A percentile compares a stretch with the other conserved stretches of the same genome.
phyloP scores from a whole-genome alignment of 192 early-diverging fungal species.

The Podila minutissima region DNA sequence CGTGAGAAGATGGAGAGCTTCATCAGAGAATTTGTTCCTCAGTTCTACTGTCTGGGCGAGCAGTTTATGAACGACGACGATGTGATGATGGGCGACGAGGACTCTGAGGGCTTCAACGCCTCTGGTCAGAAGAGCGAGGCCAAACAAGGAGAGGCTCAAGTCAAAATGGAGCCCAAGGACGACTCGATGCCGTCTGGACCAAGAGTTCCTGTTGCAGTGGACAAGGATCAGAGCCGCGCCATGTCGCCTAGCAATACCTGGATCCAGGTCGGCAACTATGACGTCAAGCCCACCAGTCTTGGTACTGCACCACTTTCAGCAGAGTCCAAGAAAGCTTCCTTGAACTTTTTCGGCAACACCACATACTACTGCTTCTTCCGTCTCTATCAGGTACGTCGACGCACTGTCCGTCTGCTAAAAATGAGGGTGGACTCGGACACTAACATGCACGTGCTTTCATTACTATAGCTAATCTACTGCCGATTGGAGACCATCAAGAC shows the following conservation, averaged over 20 bases:
- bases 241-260: conserved; percentile 39
- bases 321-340: conserved; percentile 41
- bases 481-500: conserved; percentile 85
- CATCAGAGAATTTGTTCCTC: conserved; percentile 75
- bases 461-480: conserved; percentile 80
- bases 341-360: conserved; percentile 88
- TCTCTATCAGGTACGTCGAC: conserved; percentile 73
- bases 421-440: no score
- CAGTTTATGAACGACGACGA: conserved; percentile 60
- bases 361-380: conserved; percentile 91
- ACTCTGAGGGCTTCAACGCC: conserved; percentile 34
- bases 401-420: not conserved
- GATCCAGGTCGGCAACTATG: conserved; percentile 51
- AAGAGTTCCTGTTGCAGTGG: conserved; percentile 46
- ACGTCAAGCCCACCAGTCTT: conserved; percentile 51
- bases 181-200: conserved; percentile 33
- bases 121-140: conserved; percentile 24
- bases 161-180: conserved; percentile 40
- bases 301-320: conserved; percentile 35
- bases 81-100: conserved; percentile 59
- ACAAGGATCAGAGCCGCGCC: conserved; percentile 38
- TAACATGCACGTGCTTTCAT: no score
- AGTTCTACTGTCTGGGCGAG: conserved; percentile 71
- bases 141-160: conserved; percentile 36
- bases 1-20: conserved; percentile 82